Base-by-base conservation (phyloP, 345 rosid species). In the Adansonia digitata region DNA sequence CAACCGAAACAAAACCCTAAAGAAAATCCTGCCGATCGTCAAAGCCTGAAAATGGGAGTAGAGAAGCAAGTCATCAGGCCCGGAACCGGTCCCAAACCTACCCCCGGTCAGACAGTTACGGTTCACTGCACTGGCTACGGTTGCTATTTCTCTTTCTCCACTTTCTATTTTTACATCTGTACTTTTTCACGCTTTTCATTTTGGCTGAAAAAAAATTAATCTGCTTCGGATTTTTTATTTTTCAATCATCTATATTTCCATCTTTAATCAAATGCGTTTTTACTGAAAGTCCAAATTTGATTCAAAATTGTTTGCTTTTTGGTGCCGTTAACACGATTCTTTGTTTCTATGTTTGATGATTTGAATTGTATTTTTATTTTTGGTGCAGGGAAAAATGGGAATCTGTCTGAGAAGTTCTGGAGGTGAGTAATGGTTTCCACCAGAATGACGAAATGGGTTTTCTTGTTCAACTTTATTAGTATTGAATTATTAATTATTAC, bases 341-440 rank as follows among this genome's bases (percentile, higher is more conserved):
- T 48, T 61, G 45, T 35, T 70, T 9, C 49, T 9, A 39, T 72
- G 20, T 66, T 42, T 42, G 52, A 13, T 42, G 52, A 26, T 13
- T 8, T 63, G 46, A 63, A n/a, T 40, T 63, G 45, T 62, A 18
- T 35, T 35, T 62, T 2, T 65, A 3, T 35, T n/a, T 71, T 59
- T 73, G 1, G 42, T 86, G 83, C 89, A 94, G 98, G 97, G 57
- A 94, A 94, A 84, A 86, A 85, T 86, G 86, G 97, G 13, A 88
- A 94, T 87, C 88, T 94, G 17, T 85, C 94, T 29, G 85, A 86
- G 83, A 88, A 92, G 85, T 94, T 92, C 82, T 94, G 97, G 97
- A 92, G 98, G 97, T 94, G 78, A 84, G 85, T 6, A 61, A 18
- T 53, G 35, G 29, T 24, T 43, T 49, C 51, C 8, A 29, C 55